Evolutionary conservation across 1,284 basidiomycete species (phyloP), one percentile per base, ranked within the genome.

Genomic region (Cryptococcus wingfieldii): DNA sequence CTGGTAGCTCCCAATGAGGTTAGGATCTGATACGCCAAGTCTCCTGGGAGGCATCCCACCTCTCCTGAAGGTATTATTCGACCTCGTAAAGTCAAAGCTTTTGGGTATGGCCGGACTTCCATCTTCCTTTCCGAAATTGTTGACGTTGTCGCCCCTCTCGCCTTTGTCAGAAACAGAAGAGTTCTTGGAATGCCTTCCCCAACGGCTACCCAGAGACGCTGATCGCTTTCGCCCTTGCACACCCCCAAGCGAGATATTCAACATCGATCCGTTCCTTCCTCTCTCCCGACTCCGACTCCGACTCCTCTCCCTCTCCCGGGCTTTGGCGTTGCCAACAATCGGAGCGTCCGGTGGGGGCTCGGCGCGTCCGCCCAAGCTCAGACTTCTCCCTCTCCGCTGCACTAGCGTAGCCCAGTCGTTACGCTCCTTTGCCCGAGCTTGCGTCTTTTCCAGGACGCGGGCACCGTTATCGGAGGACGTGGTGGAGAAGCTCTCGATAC

Each of bases 401-500:
- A 64, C 56, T 13, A 60, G 53, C 3, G 51, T 42, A 8, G 66
- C 64, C 69, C 69, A 71, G 45, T 68, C 60, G 42, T 69, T 62
- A 27, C 68, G 45, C 47, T 71, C 69, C 38, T 50, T 37, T n/a
- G 48, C 44, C 23, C 69, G 53, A 14, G 46, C 41, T 23, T 58
- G 41, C 5, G 56, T 58, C n/a, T 60, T 56, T 27, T 61, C 55
- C 38, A 70, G 18, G 19, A 65, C 63, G n/a, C 54, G 47, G 6
- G 45, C 38, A 5, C 54, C 47, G 10, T 59, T 39, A 13, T 46
- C 38, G 6, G 51, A 43, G 5, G 52, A 31, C 4, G 54, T 38
- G 23, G 48, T 38, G 31, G 48, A 19, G 19, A 38, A 25, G 37
- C 48, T 50, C 18, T 39, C 19, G 13, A 50, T 19, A 23, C 48